phyloP scores from a whole-genome alignment of 129 eudicot genomes.

The Pulicaria dysenterica region DNA sequence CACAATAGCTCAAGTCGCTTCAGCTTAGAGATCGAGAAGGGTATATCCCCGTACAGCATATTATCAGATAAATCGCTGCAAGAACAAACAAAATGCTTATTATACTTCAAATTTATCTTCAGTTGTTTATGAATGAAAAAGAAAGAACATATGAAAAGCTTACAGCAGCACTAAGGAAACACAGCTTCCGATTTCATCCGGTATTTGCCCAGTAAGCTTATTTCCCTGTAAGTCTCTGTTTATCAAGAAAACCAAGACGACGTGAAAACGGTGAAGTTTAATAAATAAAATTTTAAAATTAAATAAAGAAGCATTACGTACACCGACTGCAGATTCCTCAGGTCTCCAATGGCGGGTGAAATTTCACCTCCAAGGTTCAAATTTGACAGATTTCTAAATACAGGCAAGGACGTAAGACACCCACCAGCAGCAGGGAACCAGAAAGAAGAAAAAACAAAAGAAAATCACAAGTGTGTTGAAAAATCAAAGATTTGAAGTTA shows the following conservation, averaged over 20 bases:
- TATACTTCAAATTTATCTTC: neutral
- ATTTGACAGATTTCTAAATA: slow-evolving; percentile 66
- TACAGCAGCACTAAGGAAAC: slow-evolving; percentile 57
- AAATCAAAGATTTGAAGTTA: neutral
- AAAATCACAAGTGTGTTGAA: neutral
- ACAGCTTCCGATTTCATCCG: slow-evolving; percentile 86
- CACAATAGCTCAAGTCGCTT: slow-evolving; percentile 75
- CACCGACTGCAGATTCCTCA: slow-evolving; percentile 65
- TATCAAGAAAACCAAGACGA: neutral
- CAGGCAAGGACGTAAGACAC: neutral
- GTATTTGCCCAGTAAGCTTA: slow-evolving; percentile 79
- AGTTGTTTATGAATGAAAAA: too few species aligned
- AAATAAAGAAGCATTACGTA: slow-evolving; percentile 30
- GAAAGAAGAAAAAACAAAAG: neutral
- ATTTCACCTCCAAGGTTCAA: slow-evolving; percentile 85
- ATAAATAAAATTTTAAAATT: too few species aligned
- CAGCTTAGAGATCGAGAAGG: slow-evolving; percentile 77
- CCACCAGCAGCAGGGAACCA: neutral
- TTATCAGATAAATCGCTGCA: slow-evolving; percentile 81
- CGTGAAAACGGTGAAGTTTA: neutral
- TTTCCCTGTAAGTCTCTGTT: slow-evolving; percentile 83
- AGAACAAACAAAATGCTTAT: neutral
- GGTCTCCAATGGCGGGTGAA: slow-evolving; percentile 75
- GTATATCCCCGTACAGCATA: slow-evolving; percentile 71
- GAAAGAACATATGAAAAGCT: neutral